phyloP scores from a whole-genome alignment of 2,329 filamentous ascomycete species.

The Sclerotinia trifoliorum region DNA sequence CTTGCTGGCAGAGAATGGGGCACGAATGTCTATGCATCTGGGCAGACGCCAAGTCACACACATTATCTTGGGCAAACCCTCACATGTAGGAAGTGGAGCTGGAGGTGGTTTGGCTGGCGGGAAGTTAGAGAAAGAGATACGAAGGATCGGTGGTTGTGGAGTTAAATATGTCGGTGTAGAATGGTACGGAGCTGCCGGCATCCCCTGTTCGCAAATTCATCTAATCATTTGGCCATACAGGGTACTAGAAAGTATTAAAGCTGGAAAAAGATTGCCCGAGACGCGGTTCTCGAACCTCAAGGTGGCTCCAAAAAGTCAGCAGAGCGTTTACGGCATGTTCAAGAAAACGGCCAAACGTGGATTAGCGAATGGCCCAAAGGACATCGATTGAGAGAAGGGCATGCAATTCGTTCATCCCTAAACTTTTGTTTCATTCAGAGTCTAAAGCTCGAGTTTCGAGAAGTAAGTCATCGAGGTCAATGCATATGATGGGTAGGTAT shows the following conservation, averaged over 20 bases:
- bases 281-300: slow-evolving; percentile 65
- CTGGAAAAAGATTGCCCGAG: slow-evolving; percentile 72
- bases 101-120: slow-evolving; percentile 73
- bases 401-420: slow-evolving; percentile 12
- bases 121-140: slow-evolving; percentile 81
- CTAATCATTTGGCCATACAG: slow-evolving; percentile 43
- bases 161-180: slow-evolving; percentile 79
- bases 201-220: slow-evolving; percentile 20
- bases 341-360: slow-evolving; percentile 30
- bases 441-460: slow-evolving; percentile 13
- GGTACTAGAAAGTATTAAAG: slow-evolving; percentile 81
- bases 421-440: not conserved
- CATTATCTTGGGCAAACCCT: slow-evolving; percentile 71
- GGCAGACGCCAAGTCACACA: slow-evolving; percentile 77
- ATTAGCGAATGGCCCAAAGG: slow-evolving; percentile 15
- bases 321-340: slow-evolving; percentile 60
- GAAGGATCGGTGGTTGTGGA: slow-evolving; percentile 61
- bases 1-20: slow-evolving; percentile 73
- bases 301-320: slow-evolving; percentile 60
- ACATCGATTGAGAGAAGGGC: slow-evolving; percentile 5
- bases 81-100: slow-evolving; percentile 49
- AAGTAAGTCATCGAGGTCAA: slow-evolving; percentile 20
- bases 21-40: slow-evolving; percentile 65
- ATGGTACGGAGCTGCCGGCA: slow-evolving; percentile 55
- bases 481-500: slow-evolving; percentile 24